phyloP scores from a whole-genome alignment of 352 stramenopile species.

The Halophytophthora polymorphica region DNA sequence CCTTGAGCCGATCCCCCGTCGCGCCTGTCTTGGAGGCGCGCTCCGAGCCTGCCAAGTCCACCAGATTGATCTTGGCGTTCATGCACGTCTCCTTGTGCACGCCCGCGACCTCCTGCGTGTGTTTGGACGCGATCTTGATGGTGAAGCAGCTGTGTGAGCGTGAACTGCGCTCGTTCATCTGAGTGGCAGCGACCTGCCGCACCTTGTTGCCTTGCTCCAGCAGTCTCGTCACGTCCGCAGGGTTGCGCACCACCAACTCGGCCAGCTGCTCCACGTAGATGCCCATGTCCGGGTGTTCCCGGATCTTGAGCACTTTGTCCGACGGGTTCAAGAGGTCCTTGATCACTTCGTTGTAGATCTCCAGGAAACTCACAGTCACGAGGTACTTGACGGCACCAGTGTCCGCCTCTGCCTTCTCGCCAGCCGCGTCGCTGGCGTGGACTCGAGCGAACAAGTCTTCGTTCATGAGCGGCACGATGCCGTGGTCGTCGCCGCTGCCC shows the following conservation, averaged over 20 bases:
- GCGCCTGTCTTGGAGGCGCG: constrained; percentile 87
- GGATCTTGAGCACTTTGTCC: constrained; percentile 90
- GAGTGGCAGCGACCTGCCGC: constrained; percentile 83
- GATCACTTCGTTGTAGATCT: constrained; percentile 96
- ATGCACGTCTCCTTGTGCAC: constrained; percentile 74
- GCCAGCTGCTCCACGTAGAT: constrained; percentile 93
- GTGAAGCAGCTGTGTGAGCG: constrained; percentile 91
- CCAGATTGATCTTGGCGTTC: constrained; percentile 90
- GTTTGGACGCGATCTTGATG: constrained; percentile 88
- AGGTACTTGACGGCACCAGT: constrained; percentile 66
- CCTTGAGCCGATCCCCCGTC: constrained; percentile 84
- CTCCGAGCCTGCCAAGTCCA: constrained; percentile 90
- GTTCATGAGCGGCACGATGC: constrained; percentile 91
- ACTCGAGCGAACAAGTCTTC: constrained; percentile 76
- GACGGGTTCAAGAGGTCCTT: constrained; percentile 92
- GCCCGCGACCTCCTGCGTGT: constrained; percentile 42
- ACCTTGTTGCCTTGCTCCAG: constrained; percentile 89
- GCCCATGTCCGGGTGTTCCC: constrained; percentile 90
- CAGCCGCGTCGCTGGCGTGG: constrained; percentile 20
- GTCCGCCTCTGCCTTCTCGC: constrained; percentile 16
- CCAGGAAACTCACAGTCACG: constrained; percentile 91
- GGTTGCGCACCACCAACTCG: constrained; percentile 80
- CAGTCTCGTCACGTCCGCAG: constrained; percentile 70
- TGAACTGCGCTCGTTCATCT: constrained; percentile 91
- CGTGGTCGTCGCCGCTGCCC: constrained; percentile 60